Conservation (phyloP, 2,329 filamentous ascomycete species). For the Talaromyces islandicus region DNA sequence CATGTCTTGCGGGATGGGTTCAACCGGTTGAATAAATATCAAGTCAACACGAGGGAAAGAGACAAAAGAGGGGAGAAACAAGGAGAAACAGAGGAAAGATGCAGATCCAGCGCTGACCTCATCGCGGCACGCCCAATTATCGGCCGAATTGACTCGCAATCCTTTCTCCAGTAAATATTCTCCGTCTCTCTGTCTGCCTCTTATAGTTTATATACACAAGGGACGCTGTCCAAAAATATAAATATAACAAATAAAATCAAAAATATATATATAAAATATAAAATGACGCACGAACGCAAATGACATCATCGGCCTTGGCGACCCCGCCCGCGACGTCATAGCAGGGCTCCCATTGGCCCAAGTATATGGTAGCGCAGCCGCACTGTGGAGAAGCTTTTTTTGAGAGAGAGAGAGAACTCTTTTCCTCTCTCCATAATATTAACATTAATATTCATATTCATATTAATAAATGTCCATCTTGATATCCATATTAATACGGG, state of each 20-base stretch:
- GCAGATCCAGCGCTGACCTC: background rate
- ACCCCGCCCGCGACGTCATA: slow-evolving; percentile 9
- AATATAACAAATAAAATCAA: no score
- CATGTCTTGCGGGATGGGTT: no score
- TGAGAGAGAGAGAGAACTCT: no score
- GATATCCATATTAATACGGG: no score
- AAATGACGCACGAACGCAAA: background rate
- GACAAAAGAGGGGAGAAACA: background rate
- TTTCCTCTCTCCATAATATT: no score
- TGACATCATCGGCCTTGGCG: background rate
- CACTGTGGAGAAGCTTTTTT: background rate
- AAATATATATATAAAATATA: no score
- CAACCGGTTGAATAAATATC: no score
- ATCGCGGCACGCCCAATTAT: no score
- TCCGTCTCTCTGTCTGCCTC: background rate
- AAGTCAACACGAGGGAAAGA: background rate
- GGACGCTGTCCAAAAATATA: slow-evolving; percentile 4
- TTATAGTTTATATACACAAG: background rate
- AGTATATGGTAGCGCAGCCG: background rate
- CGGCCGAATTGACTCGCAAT: no score
- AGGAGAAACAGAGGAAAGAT: background rate
- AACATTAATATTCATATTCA: no score
- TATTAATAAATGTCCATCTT: no score
- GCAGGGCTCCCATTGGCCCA: background rate
- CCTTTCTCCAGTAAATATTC: background rate